Evolutionary conservation across 139 green algal species (phyloP).

Genomic region (Auxenochlorella pyrenoidosa): DNA sequence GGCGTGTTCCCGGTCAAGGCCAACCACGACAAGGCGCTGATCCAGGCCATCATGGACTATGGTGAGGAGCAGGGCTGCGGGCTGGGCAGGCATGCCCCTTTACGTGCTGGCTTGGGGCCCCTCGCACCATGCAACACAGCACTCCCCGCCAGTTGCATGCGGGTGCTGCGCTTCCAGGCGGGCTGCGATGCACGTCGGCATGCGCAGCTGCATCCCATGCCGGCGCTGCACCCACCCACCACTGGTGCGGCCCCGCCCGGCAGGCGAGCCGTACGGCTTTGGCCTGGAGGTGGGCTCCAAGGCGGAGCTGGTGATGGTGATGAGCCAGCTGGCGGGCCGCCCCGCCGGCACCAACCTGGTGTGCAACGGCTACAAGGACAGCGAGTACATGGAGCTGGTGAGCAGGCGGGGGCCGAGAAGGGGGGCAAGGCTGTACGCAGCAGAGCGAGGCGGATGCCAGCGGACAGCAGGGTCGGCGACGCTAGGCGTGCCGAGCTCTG

Average conservation of each 20-base stretch:
- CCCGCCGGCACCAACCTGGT: slow-evolving; percentile 52
- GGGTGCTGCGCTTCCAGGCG: background rate
- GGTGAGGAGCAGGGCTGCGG: slow-evolving; percentile 2
- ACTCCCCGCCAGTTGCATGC: background rate
- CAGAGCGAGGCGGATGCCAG: too few species aligned
- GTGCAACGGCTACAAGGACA: slow-evolving; percentile 84
- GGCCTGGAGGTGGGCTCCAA: slow-evolving; percentile 75
- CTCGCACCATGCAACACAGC: too few species aligned
- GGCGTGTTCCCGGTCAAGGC: slow-evolving; percentile 78
- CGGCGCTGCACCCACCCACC: too few species aligned
- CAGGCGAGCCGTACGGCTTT: slow-evolving; percentile 44
- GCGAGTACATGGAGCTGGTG: slow-evolving; percentile 72
- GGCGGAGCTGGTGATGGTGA: slow-evolving; percentile 73
- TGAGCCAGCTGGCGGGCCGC: slow-evolving; percentile 40
- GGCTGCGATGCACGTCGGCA: too few species aligned
- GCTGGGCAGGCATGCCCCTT: too few species aligned
- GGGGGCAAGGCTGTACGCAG: too few species aligned
- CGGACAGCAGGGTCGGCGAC: background rate
- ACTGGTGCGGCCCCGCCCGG: background rate
- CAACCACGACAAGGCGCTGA: slow-evolving; percentile 70
- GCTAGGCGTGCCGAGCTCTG: background rate
- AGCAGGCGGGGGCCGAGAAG: background rate
- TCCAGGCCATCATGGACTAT: slow-evolving; percentile 57
- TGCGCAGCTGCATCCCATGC: background rate
- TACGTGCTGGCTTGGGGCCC: too few species aligned